Evolutionary conservation across 495 filamentous ascomycete genomes (phyloP).

Genomic region (Hypoxylon trugodes): DNA sequence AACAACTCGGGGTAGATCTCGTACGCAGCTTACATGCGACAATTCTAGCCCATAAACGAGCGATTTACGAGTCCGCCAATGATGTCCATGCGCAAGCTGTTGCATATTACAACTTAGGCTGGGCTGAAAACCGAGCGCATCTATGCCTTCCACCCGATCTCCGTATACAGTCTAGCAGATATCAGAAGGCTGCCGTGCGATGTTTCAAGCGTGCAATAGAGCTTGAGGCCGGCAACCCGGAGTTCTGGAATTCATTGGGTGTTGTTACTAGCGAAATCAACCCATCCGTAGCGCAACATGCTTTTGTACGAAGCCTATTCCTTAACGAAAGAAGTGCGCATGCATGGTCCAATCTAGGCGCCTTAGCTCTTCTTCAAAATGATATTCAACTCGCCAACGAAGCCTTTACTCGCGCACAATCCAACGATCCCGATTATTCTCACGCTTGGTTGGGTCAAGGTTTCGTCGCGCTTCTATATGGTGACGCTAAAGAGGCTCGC

Average conservation of each 20-base stretch:
- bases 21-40: constrained; percentile 66
- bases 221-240: constrained; percentile 90
- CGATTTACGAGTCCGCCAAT: constrained; percentile 73
- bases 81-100: constrained; percentile 94
- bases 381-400: constrained; percentile 85
- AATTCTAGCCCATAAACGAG: constrained; percentile 87
- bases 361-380: constrained; percentile 83
- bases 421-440: constrained; percentile 89
- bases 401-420: constrained; percentile 89
- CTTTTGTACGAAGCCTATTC: constrained; percentile 89
- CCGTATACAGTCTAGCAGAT: constrained; percentile 63
- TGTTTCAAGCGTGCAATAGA: constrained; percentile 98
- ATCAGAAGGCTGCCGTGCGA: constrained; percentile 81
- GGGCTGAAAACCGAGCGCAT: constrained; percentile 87
- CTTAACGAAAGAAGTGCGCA: constrained; percentile 87
- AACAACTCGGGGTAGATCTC: constrained; percentile 58
- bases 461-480: constrained; percentile 77
- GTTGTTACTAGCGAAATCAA: constrained; percentile 86
- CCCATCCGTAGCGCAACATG: constrained; percentile 89
- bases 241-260: constrained; percentile 97
- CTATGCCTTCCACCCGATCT: constrained; percentile 60
- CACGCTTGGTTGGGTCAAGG: constrained; percentile 96
- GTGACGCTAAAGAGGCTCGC: constrained; percentile 76
- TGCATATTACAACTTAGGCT: constrained; percentile 95
- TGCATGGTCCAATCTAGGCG: constrained; percentile 89